Conservation (phyloP, 768 basidiomycete genomes). For the Rhodocollybia butyracea region DNA sequence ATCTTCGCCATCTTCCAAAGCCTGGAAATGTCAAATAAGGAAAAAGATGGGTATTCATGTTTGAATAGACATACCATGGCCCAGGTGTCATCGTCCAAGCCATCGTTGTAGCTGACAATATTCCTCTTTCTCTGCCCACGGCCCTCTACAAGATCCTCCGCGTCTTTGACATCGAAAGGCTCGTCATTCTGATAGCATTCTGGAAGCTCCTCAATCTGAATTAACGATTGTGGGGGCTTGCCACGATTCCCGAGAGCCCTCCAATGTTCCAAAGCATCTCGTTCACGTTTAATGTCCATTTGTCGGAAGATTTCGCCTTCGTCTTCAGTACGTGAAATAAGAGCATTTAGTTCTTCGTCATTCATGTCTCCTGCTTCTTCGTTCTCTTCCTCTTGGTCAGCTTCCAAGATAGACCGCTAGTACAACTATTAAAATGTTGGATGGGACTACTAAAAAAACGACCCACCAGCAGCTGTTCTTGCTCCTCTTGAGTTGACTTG, state of each 20-base stretch:
- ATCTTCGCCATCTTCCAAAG: constrained; percentile 80
- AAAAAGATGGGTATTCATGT: background rate
- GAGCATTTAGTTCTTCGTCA: constrained; percentile 91
- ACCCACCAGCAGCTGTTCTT: constrained; percentile 89
- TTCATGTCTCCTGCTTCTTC: constrained; percentile 92
- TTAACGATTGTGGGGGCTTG: constrained; percentile 71
- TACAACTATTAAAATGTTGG: constrained; percentile 8
- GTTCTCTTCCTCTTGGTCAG: constrained; percentile 86
- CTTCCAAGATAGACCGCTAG: constrained; percentile 86
- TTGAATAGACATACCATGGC: constrained; percentile 54
- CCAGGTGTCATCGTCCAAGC: constrained; percentile 92
- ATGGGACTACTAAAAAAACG: background rate
- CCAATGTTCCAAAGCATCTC: constrained; percentile 64
- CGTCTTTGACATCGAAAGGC: constrained; percentile 63
- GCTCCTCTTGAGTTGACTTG: constrained; percentile 96
- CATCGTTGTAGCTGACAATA: constrained; percentile 90
- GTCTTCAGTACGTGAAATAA: constrained; percentile 82
- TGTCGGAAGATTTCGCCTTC: constrained; percentile 75
- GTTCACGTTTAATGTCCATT: constrained; percentile 81
- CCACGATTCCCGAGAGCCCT: constrained; percentile 71
- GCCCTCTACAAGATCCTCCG: constrained; percentile 69
- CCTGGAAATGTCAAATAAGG: constrained; percentile 32
- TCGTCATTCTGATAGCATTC: constrained; percentile 87
- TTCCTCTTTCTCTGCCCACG: constrained; percentile 83
- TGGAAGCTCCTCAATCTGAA: constrained; percentile 87